Percentiles rank a stretch among this genome's conserved stretches.
Evolutionary conservation across 371 early-diverging fungal species (phyloP).

Genomic region (Dinochytrium kinnereticum): DNA sequence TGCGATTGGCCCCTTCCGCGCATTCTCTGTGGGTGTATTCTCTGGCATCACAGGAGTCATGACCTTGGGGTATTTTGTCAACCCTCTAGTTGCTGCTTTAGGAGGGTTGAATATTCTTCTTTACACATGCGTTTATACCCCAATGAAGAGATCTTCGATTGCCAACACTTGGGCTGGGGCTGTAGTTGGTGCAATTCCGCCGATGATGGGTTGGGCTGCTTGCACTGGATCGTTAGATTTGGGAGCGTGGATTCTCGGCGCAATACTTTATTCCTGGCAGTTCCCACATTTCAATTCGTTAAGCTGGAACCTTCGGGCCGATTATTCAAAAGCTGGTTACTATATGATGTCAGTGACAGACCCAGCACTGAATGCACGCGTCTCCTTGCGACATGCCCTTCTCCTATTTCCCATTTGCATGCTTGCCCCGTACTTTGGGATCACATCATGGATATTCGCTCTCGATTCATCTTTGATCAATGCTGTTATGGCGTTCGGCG

Average conservation of each 20-base stretch:
- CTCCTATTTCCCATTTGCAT: slow-evolving; percentile 82
- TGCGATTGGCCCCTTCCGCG: slow-evolving; percentile 74
- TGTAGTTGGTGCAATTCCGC: slow-evolving; percentile 96
- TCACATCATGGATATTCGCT: slow-evolving; percentile 84
- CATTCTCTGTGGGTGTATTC: slow-evolving; percentile 71
- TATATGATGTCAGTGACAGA: slow-evolving; percentile 92
- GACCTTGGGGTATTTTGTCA: slow-evolving; percentile 75
- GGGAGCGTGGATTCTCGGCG: slow-evolving; percentile 82
- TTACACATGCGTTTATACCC: slow-evolving; percentile 91
- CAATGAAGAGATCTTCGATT: slow-evolving; percentile 91
- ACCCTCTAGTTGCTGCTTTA: slow-evolving; percentile 79
- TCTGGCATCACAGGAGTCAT: slow-evolving; percentile 77
- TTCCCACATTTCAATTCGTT: slow-evolving; percentile 98
- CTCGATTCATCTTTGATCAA: slow-evolving; percentile 78
- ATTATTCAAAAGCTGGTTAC: slow-evolving; percentile 97
- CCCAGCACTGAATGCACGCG: slow-evolving; percentile 87
- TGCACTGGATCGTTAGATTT: slow-evolving; percentile 74
- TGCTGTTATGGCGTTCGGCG: slow-evolving; percentile 69
- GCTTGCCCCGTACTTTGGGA: slow-evolving; percentile 68
- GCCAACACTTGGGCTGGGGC: slow-evolving; percentile 96
- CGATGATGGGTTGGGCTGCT: slow-evolving; percentile 97
- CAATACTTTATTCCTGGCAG: slow-evolving; percentile 92
- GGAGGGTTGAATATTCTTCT: slow-evolving; percentile 86
- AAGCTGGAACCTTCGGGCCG: slow-evolving; percentile 87
- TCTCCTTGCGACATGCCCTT: slow-evolving; percentile 83